Evolutionary conservation across 23 red algal species (phyloP).

Genomic region (Chondrus crispus): DNA sequence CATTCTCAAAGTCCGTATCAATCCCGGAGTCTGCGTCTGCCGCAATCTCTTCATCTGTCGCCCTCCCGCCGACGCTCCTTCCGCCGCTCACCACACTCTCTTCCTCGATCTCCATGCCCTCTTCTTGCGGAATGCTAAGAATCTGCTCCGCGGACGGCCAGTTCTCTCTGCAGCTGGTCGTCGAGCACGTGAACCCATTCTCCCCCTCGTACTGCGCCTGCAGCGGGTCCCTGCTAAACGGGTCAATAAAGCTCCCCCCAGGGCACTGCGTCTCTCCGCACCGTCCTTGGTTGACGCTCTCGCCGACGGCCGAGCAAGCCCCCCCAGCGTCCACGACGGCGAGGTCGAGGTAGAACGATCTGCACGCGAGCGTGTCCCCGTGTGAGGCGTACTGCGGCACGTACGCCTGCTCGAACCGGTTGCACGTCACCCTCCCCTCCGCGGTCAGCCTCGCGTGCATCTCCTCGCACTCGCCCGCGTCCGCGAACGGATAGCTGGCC

Average conservation of each 20-base stretch:
- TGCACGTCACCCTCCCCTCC: slow-evolving; percentile 22
- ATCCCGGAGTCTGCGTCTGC: too few relatives aligned
- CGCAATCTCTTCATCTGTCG: too few relatives aligned
- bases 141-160: slow-evolving; percentile 20
- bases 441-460: slow-evolving; percentile 13
- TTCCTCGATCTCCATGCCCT: neutral
- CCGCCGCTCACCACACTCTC: neutral
- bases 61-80: neutral
- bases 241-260: slow-evolving; percentile 21
- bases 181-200: neutral
- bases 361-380: slow-evolving; percentile 15
- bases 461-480: neutral
- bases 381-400: slow-evolving; percentile 41
- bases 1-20: too few relatives aligned
- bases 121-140: slow-evolving; percentile 18
- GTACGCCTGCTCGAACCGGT: slow-evolving; percentile 39
- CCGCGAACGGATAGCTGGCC: slow-evolving; percentile 4
- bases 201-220: neutral
- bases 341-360: slow-evolving; percentile 41
- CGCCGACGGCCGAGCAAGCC: slow-evolving; percentile 35
- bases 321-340: slow-evolving; percentile 33
- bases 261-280: slow-evolving; percentile 38
- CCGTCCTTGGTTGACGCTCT: neutral
- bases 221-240: neutral
- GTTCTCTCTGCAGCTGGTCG: slow-evolving; percentile 1